Base-by-base conservation (phyloP, 2,329 filamentous ascomycete species). In the Magnaporthiopsis rhizophila region DNA sequence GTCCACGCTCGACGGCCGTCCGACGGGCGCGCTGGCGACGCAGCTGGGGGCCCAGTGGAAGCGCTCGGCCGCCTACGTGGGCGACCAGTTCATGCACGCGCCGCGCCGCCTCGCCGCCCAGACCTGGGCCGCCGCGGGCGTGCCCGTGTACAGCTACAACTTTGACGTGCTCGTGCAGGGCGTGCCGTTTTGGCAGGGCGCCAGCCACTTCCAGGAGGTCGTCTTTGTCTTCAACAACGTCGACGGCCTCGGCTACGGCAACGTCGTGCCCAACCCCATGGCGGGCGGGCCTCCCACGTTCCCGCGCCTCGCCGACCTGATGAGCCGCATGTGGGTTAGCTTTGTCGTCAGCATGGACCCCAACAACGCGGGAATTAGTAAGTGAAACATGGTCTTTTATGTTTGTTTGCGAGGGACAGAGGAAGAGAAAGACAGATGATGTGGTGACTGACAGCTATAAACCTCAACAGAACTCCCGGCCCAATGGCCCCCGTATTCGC, bases 81-180 rank as follows among this genome's bases (percentile, higher is more conserved):
- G 86, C 38, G 86, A 89, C 72, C 75, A 76, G 9, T 71, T 75
- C 62, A 83, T 88, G 75, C 83, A 85, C 65, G 81, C 80, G 3
- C 80, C 81, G 30, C 79, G 85, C 5, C 79, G 86, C 3, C 76
- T 79, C 34, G 78, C 82, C 3, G 82, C 80, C 65, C 75, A 85
- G 69, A 76, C 76, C 1, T 69, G 45, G 69, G 67, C 62, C 2
- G 36, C 58, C 0, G 30, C 61, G n/a, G 63, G 58, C 18, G 60
- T 70, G 6, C 67, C 67, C 12, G 67, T 69, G 0, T 78, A 74
- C 66, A 69, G 68, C 21, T 83, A 82, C 72, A 74, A 77, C 53
- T 82, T 81, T 67, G 75, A 82, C 65, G 78, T 80, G 3, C 67
- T 67, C 11, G 70, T 74, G 11, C 73, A 74, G 38, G 75, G 74